These are phyloP conservation scores for Mucor racemosus DNA, from an alignment of 371 early-diverging fungal genomes.

Conservation along the genomic window DNA sequence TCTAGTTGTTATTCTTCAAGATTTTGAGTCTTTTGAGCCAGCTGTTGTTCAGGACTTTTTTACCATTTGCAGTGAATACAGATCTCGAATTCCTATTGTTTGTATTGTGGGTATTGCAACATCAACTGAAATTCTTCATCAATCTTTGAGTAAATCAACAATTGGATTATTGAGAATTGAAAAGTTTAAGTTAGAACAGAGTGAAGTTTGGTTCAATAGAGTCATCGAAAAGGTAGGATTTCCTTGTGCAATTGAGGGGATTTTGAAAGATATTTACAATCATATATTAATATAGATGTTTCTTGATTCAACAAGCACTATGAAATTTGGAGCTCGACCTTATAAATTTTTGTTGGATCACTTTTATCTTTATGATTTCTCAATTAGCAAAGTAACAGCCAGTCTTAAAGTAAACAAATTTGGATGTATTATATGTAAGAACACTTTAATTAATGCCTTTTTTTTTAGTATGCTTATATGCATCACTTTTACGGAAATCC, in stretches of 20 bases:
- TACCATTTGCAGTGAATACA: slow-evolving; percentile 77
- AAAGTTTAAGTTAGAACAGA: slow-evolving; percentile 78
- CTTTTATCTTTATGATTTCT: slow-evolving; percentile 79
- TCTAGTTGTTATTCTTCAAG: slow-evolving; percentile 80
- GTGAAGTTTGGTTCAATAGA: slow-evolving; percentile 77
- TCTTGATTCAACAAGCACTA: slow-evolving; percentile 49
- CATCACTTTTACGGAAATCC: slow-evolving; percentile 88
- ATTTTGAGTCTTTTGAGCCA: slow-evolving; percentile 85
- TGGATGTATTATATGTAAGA: not conserved
- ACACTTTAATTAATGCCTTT: not conserved
- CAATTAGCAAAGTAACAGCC: slow-evolving; percentile 71
- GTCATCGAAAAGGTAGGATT: slow-evolving; percentile 65
- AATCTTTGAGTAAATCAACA: slow-evolving; percentile 72
- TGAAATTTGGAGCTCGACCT: slow-evolving; percentile 72
- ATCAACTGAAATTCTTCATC: slow-evolving; percentile 80
- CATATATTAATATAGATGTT: slow-evolving; percentile 49
- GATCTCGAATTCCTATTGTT: slow-evolving; percentile 72
- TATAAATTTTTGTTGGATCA: slow-evolving; percentile 80
- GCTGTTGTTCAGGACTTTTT: slow-evolving; percentile 76
- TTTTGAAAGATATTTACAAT: not conserved
- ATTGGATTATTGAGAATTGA: slow-evolving; percentile 75
- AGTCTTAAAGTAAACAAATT: slow-evolving; percentile 64
- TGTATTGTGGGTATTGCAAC: slow-evolving; percentile 88
- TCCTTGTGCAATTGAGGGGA: no score
- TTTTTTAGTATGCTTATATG: slow-evolving; percentile 79